Percentiles rank a stretch among this genome's conserved stretches.
Evolutionary conservation across 2,329 filamentous ascomycete genomes (phyloP).

Genomic region (Thelonectria blattea): DNA sequence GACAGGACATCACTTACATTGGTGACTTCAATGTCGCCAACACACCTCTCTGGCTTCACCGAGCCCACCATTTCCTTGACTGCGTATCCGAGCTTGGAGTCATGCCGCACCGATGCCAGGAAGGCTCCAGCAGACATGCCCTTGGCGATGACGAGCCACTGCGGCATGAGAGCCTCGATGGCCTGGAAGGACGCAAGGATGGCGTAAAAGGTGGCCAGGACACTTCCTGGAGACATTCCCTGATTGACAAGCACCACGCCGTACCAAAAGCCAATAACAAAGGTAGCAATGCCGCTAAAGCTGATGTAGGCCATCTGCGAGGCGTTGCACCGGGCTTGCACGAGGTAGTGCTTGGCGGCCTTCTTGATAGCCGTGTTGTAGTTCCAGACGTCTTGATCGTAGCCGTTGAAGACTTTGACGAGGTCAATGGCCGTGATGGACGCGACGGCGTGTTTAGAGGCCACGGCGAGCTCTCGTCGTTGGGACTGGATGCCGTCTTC

Average conservation of each 20-base stretch:
- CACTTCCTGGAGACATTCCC: conserved; percentile 66
- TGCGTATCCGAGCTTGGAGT: conserved; percentile 21
- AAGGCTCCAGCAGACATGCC: conserved; percentile 75
- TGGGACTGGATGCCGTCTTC: conserved; percentile 73
- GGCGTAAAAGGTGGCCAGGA: conserved; percentile 86
- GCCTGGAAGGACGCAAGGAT: conserved; percentile 78
- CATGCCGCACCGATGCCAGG: conserved; percentile 56
- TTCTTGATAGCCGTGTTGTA: conserved; percentile 64
- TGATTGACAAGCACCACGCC: conserved; percentile 72
- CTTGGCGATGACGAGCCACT: conserved; percentile 79
- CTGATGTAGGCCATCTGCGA: conserved; percentile 76
- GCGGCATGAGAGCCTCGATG: conserved; percentile 75
- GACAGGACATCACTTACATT: conserved; percentile 58
- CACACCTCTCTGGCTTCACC: conserved; percentile 52
- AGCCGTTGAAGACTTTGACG: conserved; percentile 85
- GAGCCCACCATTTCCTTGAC: conserved; percentile 13
- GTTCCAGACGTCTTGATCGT: conserved; percentile 69
- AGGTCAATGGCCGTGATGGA: conserved; percentile 79
- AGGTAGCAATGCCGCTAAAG: conserved; percentile 77
- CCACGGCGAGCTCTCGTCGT: conserved; percentile 68
- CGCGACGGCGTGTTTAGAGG: conserved; percentile 73
- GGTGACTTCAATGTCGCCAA: conserved; percentile 72
- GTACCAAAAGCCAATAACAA: conserved; percentile 91
- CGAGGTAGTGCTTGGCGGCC: conserved; percentile 68
- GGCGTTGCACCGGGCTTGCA: conserved; percentile 72